Evolutionary conservation across 1,284 basidiomycete species (phyloP).

Genomic region (Cryptococcus maquisensis): DNA sequence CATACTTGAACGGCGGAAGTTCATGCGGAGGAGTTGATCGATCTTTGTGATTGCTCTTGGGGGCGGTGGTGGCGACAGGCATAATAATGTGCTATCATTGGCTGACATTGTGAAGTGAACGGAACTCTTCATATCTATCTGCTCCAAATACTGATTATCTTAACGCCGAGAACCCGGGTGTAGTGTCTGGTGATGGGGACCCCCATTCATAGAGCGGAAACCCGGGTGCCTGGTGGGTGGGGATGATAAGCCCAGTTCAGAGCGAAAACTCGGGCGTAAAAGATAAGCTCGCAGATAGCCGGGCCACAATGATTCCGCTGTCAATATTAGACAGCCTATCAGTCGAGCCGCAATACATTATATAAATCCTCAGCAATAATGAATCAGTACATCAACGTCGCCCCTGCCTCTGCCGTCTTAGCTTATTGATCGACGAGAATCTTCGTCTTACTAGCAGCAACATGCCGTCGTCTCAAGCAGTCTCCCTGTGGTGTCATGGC

Average conservation of each 20-base stretch:
- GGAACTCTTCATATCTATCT: neutral
- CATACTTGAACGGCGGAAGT: slow-evolving; percentile 18
- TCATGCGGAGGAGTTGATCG: neutral
- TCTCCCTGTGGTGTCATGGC: too few species aligned
- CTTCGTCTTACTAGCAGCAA: too few species aligned
- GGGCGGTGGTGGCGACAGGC: neutral
- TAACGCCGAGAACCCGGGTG: neutral
- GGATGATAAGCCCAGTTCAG: neutral
- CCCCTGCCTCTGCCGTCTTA: neutral
- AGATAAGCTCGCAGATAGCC: neutral
- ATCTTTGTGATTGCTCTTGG: neutral
- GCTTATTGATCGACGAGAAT: too few species aligned
- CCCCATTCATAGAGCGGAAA: too few species aligned
- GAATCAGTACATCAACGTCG: too few species aligned
- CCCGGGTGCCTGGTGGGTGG: neutral
- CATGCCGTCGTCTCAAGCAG: too few species aligned
- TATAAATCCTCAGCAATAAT: neutral
- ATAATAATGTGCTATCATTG: neutral
- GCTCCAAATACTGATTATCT: neutral
- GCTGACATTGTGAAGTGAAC: neutral
- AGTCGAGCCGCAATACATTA: neutral
- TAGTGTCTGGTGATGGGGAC: too few species aligned
- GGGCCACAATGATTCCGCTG: too few species aligned
- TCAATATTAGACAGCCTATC: neutral
- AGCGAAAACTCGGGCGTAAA: neutral